Percentiles rank a stretch among this genome's conserved stretches.
phyloP scores from a whole-genome alignment of 169 alveolate genomes.

The Sarcocystis neurona region DNA sequence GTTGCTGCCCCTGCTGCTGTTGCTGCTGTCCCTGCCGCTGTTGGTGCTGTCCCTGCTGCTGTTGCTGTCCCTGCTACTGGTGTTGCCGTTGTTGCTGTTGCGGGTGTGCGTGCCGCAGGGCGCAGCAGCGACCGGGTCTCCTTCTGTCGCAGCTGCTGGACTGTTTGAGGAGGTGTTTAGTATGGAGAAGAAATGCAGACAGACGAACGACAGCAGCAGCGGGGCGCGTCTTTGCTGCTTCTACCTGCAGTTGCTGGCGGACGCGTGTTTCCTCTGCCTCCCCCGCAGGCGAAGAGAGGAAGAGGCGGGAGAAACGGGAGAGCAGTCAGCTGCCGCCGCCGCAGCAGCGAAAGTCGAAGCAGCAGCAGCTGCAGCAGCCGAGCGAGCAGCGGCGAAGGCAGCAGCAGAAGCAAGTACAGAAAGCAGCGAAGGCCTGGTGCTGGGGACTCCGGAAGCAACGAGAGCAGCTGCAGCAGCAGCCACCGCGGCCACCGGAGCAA shows the following conservation, averaged over 20 bases:
- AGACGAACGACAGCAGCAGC: conserved; percentile 62
- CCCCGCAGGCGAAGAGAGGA: not conserved
- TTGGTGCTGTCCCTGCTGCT: no score
- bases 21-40: no score
- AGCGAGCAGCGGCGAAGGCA: not conserved
- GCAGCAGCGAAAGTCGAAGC: no score
- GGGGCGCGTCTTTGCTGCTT: conserved; percentile 45
- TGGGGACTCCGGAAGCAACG: not conserved
- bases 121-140: no score
- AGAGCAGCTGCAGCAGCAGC: not conserved
- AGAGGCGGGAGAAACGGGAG: not conserved
- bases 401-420: not conserved
- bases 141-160: conserved; percentile 2
- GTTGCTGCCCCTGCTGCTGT: no score
- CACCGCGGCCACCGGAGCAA: not conserved
- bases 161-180: conserved; percentile 48
- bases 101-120: no score
- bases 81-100: no score
- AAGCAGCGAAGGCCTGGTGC: not conserved
- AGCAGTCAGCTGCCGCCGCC: no score
- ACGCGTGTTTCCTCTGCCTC: no score
- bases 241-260: conserved; percentile 27
- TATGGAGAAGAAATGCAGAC: conserved; percentile 68
- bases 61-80: no score
- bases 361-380: conserved; percentile 15